Evolutionary conservation across 169 alveolate species (phyloP).

Genomic region (Plasmodium yoelii): DNA sequence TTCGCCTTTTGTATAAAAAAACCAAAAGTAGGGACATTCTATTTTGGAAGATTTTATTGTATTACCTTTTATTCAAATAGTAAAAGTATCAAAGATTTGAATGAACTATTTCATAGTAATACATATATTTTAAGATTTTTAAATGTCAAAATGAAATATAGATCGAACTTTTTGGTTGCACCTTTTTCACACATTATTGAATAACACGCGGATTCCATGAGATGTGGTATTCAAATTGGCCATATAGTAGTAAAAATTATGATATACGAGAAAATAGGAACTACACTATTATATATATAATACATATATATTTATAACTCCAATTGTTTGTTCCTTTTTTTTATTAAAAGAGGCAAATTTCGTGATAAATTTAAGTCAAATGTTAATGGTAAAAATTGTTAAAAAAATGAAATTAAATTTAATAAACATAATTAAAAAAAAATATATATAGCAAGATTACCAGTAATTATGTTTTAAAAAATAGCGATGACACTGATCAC

Average conservation of each 20-base stretch:
- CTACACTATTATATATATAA: too few species aligned
- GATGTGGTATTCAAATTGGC: slow-evolving; percentile 23
- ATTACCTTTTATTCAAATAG: slow-evolving; percentile 85
- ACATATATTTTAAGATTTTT: slow-evolving; percentile 82
- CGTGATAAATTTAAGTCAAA: too few species aligned
- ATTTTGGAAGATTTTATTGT: slow-evolving; percentile 87
- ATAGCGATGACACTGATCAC: too few species aligned
- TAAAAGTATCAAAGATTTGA: slow-evolving; percentile 81
- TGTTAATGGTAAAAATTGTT: background rate
- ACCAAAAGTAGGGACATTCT: slow-evolving; percentile 86
- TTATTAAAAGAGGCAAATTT: too few species aligned
- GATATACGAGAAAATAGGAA: slow-evolving; percentile 5
- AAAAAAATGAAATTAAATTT: background rate
- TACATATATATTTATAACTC: too few species aligned
- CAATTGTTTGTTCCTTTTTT: too few species aligned
- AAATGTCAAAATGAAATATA: slow-evolving; percentile 83
- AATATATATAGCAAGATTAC: background rate
- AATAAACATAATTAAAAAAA: slow-evolving; percentile 56
- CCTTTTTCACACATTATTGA: slow-evolving; percentile 84
- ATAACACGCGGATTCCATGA: background rate
- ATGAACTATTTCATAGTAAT: slow-evolving; percentile 84
- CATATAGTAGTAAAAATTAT: slow-evolving; percentile 28
- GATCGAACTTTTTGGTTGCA: slow-evolving; percentile 85
- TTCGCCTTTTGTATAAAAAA: slow-evolving; percentile 80
- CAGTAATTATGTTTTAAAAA: too few species aligned